Percentiles rank a stretch among this genome's conserved stretches.
phyloP scores from a whole-genome alignment of 495 filamentous ascomycete genomes.

The Stereocaulon alpinum region DNA sequence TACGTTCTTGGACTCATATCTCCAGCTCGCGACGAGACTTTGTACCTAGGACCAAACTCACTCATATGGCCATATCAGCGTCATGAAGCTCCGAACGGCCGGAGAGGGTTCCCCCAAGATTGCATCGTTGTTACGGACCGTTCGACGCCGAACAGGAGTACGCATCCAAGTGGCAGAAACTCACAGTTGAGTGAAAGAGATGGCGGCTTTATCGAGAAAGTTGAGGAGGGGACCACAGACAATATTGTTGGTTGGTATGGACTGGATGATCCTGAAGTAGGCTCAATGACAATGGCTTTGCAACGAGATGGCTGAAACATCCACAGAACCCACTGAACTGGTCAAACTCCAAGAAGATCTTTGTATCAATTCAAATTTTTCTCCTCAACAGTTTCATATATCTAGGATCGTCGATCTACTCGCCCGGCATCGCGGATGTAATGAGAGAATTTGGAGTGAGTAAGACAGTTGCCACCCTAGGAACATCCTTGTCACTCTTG shows the following conservation, averaged over 20 bases:
- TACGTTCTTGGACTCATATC: neutral
- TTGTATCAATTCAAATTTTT: conserved; percentile 34
- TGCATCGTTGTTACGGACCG: neutral
- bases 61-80: neutral
- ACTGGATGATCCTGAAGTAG: conserved; percentile 25
- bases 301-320: neutral
- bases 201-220: neutral
- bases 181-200: neutral
- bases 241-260: conserved; percentile 25
- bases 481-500: conserved; percentile 37
- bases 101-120: neutral
- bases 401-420: conserved; percentile 35
- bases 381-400: conserved; percentile 34
- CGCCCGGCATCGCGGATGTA: conserved; percentile 27
- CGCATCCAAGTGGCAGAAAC: neutral
- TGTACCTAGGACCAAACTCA: neutral
- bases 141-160: neutral
- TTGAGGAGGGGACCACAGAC: conserved; percentile 21
- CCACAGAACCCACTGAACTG: conserved; percentile 32
- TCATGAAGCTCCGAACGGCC: neutral
- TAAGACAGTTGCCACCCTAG: conserved; percentile 34
- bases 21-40: neutral
- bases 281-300: neutral
- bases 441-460: conserved; percentile 34
- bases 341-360: conserved; percentile 29